phyloP scores from a whole-genome alignment of 805 yeast species.

The Yarrowia sp. region DNA sequence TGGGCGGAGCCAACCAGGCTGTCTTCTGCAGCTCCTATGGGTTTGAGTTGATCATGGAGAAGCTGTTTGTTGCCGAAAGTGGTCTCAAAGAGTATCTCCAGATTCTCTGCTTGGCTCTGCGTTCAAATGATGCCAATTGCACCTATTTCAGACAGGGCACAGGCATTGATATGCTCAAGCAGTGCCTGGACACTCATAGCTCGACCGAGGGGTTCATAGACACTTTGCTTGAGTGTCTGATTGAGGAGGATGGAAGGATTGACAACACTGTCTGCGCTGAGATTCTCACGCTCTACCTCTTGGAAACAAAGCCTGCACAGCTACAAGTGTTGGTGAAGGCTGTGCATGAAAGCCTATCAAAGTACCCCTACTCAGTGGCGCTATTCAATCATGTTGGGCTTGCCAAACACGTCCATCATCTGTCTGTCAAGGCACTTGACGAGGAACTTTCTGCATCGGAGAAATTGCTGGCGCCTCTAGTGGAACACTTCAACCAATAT shows the following conservation, averaged over 20 bases:
- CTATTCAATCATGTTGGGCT: conserved; percentile 2
- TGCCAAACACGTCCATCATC: not conserved
- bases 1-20: conserved; percentile 9
- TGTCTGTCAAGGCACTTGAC: not conserved
- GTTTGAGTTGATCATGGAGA: conserved; percentile 20
- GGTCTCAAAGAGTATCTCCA: not conserved
- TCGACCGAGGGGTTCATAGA: not conserved
- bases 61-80: conserved; percentile 1
- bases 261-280: conserved; percentile 11
- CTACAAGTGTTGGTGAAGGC: not conserved
- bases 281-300: conserved; percentile 6
- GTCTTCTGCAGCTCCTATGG: conserved; percentile 21
- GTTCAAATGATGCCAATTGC: conserved; percentile 11
- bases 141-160: conserved; percentile 11
- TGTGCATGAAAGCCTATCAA: not conserved
- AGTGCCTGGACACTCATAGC: conserved; percentile 10
- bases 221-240: conserved; percentile 6
- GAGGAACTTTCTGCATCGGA: not conserved
- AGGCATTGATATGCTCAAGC: conserved; percentile 12
- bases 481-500: not conserved
- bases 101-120: not conserved
- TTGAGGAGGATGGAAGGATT: not conserved
- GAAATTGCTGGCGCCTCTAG: not conserved
- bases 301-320: not conserved
- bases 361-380: not conserved